A percentile compares a stretch with the other conserved stretches of the same genome.
These are phyloP conservation scores for Termitomyces sp. DNA, from an alignment of 768 basidiomycete species.

Conservation along the genomic window DNA sequence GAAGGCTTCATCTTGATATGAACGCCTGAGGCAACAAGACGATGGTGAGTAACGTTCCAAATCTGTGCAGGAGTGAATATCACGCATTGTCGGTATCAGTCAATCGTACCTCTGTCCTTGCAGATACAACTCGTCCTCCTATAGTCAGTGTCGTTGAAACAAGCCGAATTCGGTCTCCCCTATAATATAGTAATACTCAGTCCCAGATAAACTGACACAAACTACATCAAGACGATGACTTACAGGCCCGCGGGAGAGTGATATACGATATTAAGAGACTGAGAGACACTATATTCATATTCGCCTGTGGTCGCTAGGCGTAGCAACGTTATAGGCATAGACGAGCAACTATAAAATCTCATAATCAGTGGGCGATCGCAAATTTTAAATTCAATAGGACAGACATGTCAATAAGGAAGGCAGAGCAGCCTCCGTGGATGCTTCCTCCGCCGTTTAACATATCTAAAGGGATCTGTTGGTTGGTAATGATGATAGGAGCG, in stretches of 20 bases:
- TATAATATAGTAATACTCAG: constrained; percentile 12
- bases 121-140: constrained; percentile 40
- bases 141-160: constrained; percentile 46
- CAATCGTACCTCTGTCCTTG: constrained; percentile 40
- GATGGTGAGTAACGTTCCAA: constrained; percentile 47
- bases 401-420: constrained; percentile 47
- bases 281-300: constrained; percentile 33
- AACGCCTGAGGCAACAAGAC: constrained; percentile 47
- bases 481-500: background rate
- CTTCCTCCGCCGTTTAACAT: constrained; percentile 46
- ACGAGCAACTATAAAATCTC: constrained; percentile 31
- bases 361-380: background rate
- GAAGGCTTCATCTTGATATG: constrained; percentile 53
- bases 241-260: constrained; percentile 39
- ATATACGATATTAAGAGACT: constrained; percentile 46
- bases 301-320: constrained; percentile 19
- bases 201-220: background rate
- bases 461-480: constrained; percentile 25
- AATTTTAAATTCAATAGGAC: constrained; percentile 11
- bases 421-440: constrained; percentile 52
- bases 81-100: background rate
- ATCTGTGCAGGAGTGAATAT: constrained; percentile 29
- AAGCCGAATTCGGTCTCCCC: constrained; percentile 45
- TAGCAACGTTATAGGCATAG: constrained; percentile 38
- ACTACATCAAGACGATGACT: background rate